Evolutionary conservation across 2,329 filamentous ascomycete species (phyloP).

Genomic region (Chalaropsis thielavioides): DNA sequence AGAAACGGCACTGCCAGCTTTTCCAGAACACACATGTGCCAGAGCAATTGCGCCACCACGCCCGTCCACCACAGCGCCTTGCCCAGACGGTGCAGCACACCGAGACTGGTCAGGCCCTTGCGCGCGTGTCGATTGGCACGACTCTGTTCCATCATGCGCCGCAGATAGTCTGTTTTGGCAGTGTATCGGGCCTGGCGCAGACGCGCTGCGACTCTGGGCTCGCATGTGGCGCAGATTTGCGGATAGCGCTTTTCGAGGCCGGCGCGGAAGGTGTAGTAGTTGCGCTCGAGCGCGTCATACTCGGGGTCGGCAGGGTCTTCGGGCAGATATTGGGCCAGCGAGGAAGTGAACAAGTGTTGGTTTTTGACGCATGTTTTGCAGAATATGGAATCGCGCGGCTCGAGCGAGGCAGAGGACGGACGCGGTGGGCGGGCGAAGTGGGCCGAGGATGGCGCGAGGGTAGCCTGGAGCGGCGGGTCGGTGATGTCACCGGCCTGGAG

Average conservation of each 20-base stretch:
- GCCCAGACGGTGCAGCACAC: conserved; percentile 31
- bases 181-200: conserved; percentile 62
- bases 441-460: conserved; percentile 26
- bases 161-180: conserved; percentile 68
- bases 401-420: conserved; percentile 23
- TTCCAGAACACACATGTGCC: conserved; percentile 31
- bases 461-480: conserved; percentile 59
- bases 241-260: conserved; percentile 73
- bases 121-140: conserved; percentile 27
- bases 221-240: conserved; percentile 71
- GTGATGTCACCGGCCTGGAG: conserved; percentile 70
- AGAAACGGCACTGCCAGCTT: conserved; percentile 6
- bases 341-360: conserved; percentile 64
- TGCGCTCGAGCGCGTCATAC: conserved; percentile 52
- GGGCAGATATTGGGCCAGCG: conserved; percentile 66
- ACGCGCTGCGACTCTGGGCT: conserved; percentile 54
- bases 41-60: conserved; percentile 33
- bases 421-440: conserved; percentile 15
- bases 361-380: conserved; percentile 79
- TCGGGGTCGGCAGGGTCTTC: conserved; percentile 49
- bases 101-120: conserved; percentile 27
- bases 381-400: conserved; percentile 30
- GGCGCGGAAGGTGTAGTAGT: conserved; percentile 54
- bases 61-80: conserved; percentile 36
- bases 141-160: conserved; percentile 57